Evolutionary conservation across 208 protist genomes (phyloP), one percentile per base, ranked within the genome.

Genomic region (Trypanosoma boissoni): DNA sequence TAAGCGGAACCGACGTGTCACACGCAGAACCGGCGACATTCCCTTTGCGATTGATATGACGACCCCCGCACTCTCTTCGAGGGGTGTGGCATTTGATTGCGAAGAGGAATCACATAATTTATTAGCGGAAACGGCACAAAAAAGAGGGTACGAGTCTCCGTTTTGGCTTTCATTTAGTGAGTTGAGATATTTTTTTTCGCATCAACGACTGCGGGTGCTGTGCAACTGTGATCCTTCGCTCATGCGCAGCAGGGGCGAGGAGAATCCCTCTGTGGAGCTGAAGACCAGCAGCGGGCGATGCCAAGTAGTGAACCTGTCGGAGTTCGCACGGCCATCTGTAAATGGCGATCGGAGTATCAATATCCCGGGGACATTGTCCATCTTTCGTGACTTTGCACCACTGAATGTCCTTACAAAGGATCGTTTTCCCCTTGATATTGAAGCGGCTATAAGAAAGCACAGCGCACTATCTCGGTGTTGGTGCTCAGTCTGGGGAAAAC

Each of bases 401-500:
- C 41, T 86, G 18, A 81, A 82, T 66, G 75, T 91, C 6, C 24
- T 62, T 14, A 88, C 79, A 20, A 52, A 46, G 21, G 26, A 20
- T 10, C 36, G 39, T 3, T 86, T 86, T 54, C 45, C 48, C 9
- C 44, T 31, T 24, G 46, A 45, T 12, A 58, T 88, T 4, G 73
- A 64, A 41, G 53, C 68, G 16, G 57, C 51, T 0, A 57, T 91
- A n/a, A 77, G 84, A 1, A 36, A 55, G 5, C 75, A 88, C 59
- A 65, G 70, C 43, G 31, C 61, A 1, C 14, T 12, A 18, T 83
- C 56, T 21, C 53, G 61, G 4, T 80, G 72, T 54, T 91, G 84
- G 81, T 91, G 84, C 61, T 77, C 58, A 39, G 45, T 91, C 7
- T 91, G 84, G 81, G 84, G 80, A 21, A 86, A 74, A 1, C 39